Evolutionary conservation across 805 yeast species (phyloP).

Genomic region (Starmerella tilneyi): DNA sequence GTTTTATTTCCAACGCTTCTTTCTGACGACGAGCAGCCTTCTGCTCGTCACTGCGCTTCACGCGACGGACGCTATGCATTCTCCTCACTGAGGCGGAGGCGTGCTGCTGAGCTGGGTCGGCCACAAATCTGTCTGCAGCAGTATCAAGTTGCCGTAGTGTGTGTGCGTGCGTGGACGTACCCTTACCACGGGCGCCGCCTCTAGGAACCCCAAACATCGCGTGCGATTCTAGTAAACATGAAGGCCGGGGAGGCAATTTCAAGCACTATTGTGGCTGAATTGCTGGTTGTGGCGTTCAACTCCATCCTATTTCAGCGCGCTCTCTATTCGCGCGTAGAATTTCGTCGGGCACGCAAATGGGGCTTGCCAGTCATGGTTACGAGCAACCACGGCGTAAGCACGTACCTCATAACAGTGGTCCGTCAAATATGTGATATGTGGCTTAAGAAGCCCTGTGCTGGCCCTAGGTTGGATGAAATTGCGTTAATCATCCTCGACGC

Average conservation of each 20-base stretch:
- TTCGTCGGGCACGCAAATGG: conserved; percentile 64
- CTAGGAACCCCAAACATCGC: too few species aligned
- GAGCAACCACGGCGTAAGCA: conserved; percentile 63
- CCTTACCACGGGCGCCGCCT: too few species aligned
- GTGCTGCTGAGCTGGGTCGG: too few species aligned
- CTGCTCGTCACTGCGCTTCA: conserved; percentile 47
- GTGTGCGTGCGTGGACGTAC: neutral
- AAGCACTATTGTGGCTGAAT: conserved; percentile 42
- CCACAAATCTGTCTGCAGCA: too few species aligned
- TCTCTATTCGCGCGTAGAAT: conserved; percentile 79
- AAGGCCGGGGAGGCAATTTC: too few species aligned
- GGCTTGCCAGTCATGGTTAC: conserved; percentile 65
- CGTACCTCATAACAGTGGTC: conserved; percentile 58
- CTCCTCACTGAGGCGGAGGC: neutral
- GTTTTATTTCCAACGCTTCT: conserved; percentile 52
- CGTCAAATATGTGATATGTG: conserved; percentile 54
- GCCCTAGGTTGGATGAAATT: conserved; percentile 52
- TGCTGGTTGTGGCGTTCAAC: conserved; percentile 71
- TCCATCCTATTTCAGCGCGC: conserved; percentile 81
- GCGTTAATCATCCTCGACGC: conserved; percentile 63
- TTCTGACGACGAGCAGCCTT: conserved; percentile 40
- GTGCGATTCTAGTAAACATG: too few species aligned
- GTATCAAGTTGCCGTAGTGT: neutral
- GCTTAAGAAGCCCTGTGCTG: conserved; percentile 41
- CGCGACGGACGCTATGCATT: conserved; percentile 64